Base-by-base conservation (phyloP, 306 rosid species). In the Cyamopsis tetragonoloba region DNA sequence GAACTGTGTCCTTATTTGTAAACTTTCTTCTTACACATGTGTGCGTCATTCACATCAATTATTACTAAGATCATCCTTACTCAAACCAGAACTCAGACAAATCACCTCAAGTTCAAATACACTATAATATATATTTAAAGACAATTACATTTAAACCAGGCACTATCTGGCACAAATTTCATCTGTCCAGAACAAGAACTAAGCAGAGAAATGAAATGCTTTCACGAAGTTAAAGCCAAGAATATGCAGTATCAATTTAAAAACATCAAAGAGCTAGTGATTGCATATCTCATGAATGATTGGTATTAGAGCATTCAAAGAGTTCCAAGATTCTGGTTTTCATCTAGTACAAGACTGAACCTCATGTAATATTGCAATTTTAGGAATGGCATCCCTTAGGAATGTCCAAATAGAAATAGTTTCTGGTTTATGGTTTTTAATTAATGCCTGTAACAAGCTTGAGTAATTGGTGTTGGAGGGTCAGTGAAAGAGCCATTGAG, bases 381-480 rank as follows among this genome's bases (percentile, higher is more conserved):
- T 15, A 46, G 7, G 44, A 9, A 18, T 12, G 32, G 31, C 12
- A 14, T 66, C 37, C 34, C 48, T 23, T 26, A 20, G 20, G 18
- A 77, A 49, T 48, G 56, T 22, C 10, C 28, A 34, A 26, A 34
- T 26, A 56, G 18, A 46, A 55, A 66, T 56, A 37, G 32, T 34
- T 47, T 3, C 5, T n/a, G n/a, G 19, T 37, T 4, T 26, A 18
- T 15, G 30, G 9, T 3, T 41, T 37, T n/a, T n/a, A n/a, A n/a
- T n/a, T 26, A 86, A 61, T 43, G 80, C 76, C 77, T 76, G 26
- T 74, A 66, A 72, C 98, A 92, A 63, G 98, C 88, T 74, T 83
- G 87, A 14, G 84, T 62, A 49, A 92, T 81, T 14, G 86, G 91
- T 76, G 79, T 53, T 23, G 93, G 83, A 11, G 96, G 96, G 63